Percentiles rank a stretch among this genome's conserved stretches.
Evolutionary conservation across 2,329 filamentous ascomycete species (phyloP).

Genomic region (Penicillium digitatum): DNA sequence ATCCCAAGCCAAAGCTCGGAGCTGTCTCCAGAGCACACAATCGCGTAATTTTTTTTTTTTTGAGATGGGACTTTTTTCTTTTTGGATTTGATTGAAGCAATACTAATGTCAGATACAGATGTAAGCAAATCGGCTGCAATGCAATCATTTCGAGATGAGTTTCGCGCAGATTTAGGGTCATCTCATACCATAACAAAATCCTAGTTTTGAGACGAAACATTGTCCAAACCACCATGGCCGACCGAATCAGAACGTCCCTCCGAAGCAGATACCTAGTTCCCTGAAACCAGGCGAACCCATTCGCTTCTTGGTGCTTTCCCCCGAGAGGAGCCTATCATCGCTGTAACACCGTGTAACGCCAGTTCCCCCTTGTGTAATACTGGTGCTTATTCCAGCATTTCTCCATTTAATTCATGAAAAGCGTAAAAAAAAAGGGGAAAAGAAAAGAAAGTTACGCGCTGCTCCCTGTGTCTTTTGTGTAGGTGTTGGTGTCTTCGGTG

Average conservation of each 20-base stretch:
- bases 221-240: background rate
- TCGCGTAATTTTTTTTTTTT: background rate
- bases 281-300: background rate
- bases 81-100: background rate
- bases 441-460: background rate
- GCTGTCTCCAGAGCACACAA: background rate
- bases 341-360: background rate
- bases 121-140: background rate
- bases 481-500: background rate
- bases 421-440: background rate
- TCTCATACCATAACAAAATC: background rate
- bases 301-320: background rate
- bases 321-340: background rate
- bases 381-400: background rate
- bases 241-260: background rate
- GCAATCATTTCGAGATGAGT: background rate
- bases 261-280: background rate
- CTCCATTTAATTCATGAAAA: background rate
- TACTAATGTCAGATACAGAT: background rate
- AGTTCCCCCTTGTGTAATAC: background rate
- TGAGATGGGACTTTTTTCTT: background rate
- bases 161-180: background rate
- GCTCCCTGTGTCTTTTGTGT: constrained; percentile 2
- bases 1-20: background rate
- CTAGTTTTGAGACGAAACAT: background rate